A percentile compares a stretch with the other conserved stretches of the same genome.
phyloP scores from a whole-genome alignment of 257 asterid species.

The Ehretia macrophylla region DNA sequence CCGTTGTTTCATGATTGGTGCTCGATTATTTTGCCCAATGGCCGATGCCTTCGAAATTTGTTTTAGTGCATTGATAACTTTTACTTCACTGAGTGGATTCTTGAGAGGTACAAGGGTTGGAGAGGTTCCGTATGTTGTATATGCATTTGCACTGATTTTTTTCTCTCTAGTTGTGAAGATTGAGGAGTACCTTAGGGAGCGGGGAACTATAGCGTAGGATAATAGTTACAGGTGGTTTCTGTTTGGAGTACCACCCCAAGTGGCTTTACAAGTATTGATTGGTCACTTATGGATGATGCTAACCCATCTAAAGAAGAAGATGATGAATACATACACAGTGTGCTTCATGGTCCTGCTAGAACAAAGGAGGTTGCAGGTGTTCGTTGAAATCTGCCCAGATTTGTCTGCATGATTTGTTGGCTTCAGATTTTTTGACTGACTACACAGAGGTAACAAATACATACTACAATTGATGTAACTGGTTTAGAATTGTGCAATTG shows the following conservation, averaged over 20 bases:
- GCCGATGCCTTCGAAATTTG: too few relatives aligned
- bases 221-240: too few relatives aligned
- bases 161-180: too few relatives aligned
- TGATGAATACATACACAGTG: slow-evolving; percentile 31
- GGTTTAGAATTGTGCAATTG: not conserved
- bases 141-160: too few relatives aligned
- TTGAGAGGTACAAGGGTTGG: too few relatives aligned
- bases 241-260: slow-evolving; percentile 6
- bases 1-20: too few relatives aligned
- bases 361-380: slow-evolving; percentile 51
- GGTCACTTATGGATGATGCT: slow-evolving; percentile 69
- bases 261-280: slow-evolving; percentile 21
- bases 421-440: slow-evolving; percentile 5
- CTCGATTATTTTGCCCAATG: too few relatives aligned
- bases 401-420: slow-evolving; percentile 3
- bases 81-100: too few relatives aligned
- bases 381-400: slow-evolving; percentile 36
- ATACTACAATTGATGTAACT: not conserved
- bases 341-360: slow-evolving; percentile 38
- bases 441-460: slow-evolving; percentile 2
- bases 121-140: too few relatives aligned
- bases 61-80: too few relatives aligned
- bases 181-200: too few relatives aligned
- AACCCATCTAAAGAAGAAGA: slow-evolving; percentile 46
- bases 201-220: too few relatives aligned